A percentile compares a stretch with the other conserved stretches of the same genome.
phyloP scores from a whole-genome alignment of 192 early-diverging fungal genomes.

The Gonapodya sp. region DNA sequence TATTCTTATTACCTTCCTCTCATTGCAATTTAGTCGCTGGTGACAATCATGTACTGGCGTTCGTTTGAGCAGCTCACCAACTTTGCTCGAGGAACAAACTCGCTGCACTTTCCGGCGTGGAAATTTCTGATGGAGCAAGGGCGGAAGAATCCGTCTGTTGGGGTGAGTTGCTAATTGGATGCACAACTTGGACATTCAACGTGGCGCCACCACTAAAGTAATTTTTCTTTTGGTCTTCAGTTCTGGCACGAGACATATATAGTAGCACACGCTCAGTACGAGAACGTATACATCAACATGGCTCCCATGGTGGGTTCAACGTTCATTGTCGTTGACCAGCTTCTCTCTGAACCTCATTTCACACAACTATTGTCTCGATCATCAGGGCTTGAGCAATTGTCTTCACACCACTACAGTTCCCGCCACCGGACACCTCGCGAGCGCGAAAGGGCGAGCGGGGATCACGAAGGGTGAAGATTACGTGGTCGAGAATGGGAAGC shows the following conservation, averaged over 20 bases:
- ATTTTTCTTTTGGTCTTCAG: neutral
- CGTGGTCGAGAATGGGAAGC: neutral
- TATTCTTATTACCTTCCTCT: neutral
- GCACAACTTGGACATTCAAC: too few species aligned
- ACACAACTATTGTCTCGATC: neutral
- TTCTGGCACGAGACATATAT: slow-evolving; percentile 10
- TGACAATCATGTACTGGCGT: neutral
- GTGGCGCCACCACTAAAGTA: neutral
- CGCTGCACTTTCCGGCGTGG: neutral
- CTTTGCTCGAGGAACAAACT: neutral
- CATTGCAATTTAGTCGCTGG: too few species aligned
- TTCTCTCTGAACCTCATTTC: too few species aligned
- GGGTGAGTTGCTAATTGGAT: neutral
- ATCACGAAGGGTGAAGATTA: slow-evolving; percentile 3
- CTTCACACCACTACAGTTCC: neutral
- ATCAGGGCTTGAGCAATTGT: neutral
- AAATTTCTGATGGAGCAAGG: neutral
- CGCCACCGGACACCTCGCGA: neutral
- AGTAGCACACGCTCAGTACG: neutral
- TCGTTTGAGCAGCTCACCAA: slow-evolving; percentile 9
- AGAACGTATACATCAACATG: neutral
- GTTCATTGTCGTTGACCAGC: too few species aligned
- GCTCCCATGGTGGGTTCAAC: neutral
- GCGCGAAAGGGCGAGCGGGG: neutral
- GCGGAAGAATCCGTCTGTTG: neutral